Conservation (phyloP, 169 alveolate genomes). For the Blepharisma undulans region DNA sequence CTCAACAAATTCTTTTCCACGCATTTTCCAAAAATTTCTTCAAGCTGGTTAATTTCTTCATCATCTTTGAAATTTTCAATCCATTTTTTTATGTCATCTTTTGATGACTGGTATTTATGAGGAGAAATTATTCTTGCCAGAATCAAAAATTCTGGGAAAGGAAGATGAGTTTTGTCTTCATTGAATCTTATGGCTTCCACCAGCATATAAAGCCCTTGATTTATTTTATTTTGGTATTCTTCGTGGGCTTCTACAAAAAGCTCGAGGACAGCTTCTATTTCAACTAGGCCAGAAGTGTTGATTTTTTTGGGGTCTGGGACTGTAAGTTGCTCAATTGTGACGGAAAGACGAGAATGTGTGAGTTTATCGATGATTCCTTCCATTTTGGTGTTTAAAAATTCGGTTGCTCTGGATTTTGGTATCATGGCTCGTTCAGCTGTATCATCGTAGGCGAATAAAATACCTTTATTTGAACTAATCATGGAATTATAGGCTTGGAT, state of each 20-base stretch:
- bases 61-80: not conserved
- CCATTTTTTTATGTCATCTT: not conserved
- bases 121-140: not conserved
- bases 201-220: not conserved
- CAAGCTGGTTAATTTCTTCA: not conserved
- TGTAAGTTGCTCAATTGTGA: not conserved
- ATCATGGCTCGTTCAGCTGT: not conserved
- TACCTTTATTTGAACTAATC: not conserved
- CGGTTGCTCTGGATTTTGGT: not conserved
- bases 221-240: not conserved
- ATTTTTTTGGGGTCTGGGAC: slow-evolving; percentile 29
- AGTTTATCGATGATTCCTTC: not conserved
- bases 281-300: slow-evolving; percentile 6
- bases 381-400: not conserved
- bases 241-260: not conserved
- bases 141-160: not conserved
- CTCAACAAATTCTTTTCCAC: not conserved
- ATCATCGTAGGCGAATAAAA: not conserved
- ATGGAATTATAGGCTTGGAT: not conserved
- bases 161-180: not conserved
- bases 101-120: not conserved
- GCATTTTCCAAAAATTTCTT: not conserved
- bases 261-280: not conserved
- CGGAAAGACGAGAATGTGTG: not conserved
- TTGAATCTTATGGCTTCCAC: not conserved